A percentile compares a stretch with the other conserved stretches of the same genome.
phyloP scores from a whole-genome alignment of 2,329 filamentous ascomycete genomes.

The Aspergillus sp. region DNA sequence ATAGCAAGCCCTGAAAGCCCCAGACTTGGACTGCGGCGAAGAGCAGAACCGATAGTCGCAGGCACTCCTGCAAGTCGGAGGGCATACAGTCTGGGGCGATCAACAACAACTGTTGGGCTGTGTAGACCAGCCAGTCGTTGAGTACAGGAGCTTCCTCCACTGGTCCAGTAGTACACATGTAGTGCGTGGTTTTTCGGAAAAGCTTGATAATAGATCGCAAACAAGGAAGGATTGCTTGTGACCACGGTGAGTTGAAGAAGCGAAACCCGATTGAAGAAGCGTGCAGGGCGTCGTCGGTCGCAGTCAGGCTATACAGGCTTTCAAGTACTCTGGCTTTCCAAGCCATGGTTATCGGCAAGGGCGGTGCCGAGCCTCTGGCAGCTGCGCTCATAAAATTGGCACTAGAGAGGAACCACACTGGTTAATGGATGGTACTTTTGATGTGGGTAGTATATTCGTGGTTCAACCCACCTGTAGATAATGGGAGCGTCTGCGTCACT shows the following conservation, averaged over 20 bases:
- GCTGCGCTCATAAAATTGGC: not conserved
- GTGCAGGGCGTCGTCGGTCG: not conserved
- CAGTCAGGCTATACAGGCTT: not conserved
- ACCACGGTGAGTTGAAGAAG: not conserved
- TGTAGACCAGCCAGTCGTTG: not conserved
- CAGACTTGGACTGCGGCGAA: not conserved
- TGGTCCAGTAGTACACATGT: not conserved
- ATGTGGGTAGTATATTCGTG: too few relatives aligned
- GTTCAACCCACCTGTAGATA: not conserved
- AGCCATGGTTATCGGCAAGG: not conserved
- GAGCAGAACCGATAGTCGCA: not conserved
- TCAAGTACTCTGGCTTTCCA: not conserved
- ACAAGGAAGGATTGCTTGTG: not conserved
- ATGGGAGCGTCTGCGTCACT: not conserved
- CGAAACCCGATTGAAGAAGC: not conserved
- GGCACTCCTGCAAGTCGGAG: not conserved
- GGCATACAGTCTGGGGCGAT: not conserved
- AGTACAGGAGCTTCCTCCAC: not conserved
- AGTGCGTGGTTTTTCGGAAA: not conserved
- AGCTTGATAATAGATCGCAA: not conserved
- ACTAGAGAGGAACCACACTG: not conserved
- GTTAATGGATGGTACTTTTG: not conserved
- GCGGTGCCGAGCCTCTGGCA: not conserved
- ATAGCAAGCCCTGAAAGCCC: not conserved
- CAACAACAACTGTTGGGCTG: not conserved